Conservation (phyloP, 176 grass and related monocot species). For the Cenchrus americanus region DNA sequence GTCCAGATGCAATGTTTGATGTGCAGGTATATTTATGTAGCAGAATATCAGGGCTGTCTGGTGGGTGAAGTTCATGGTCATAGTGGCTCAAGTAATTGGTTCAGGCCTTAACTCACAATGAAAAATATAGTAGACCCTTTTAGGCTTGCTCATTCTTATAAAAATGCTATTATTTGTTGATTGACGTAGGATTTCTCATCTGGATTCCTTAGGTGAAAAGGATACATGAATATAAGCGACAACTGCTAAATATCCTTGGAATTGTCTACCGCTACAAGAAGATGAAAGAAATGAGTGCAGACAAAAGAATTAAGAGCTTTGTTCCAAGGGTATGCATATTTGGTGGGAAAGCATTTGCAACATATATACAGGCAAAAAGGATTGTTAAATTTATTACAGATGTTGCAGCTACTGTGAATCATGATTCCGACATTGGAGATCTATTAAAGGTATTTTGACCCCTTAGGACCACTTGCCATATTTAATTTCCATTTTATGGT, state of each 20-base stretch:
- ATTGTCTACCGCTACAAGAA: constrained; percentile 98
- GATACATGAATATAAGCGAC: constrained; percentile 98
- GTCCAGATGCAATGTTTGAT: constrained; percentile 97
- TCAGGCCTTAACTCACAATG: not conserved
- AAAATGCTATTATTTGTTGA: constrained; percentile 11
- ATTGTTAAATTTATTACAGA: constrained; percentile 98
- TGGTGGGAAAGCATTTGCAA: constrained; percentile 98
- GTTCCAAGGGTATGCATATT: constrained; percentile 97
- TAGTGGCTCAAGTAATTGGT: not conserved
- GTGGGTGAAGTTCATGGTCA: not conserved
- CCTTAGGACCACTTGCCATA: not conserved
- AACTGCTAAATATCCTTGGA: constrained; percentile 93
- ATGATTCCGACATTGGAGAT: constrained; percentile 92
- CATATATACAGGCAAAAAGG: constrained; percentile 96
- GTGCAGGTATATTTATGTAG: constrained; percentile 81
- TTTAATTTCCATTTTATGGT: constrained; percentile 21
- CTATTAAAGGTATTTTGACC: constrained; percentile 77
- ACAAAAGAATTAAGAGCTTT: constrained; percentile 74
- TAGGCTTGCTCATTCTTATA: constrained; percentile 24
- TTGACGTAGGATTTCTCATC: constrained; percentile 33
- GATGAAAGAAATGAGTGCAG: constrained; percentile 93
- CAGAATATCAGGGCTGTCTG: constrained; percentile 7
- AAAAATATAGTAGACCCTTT: not conserved
- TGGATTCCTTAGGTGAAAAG: constrained; percentile 82
- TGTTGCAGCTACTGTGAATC: constrained; percentile 89